Evolutionary conservation across 2,329 filamentous ascomycete genomes (phyloP), one percentile per base, ranked within the genome.

Genomic region (Leptographium wingfieldii): DNA sequence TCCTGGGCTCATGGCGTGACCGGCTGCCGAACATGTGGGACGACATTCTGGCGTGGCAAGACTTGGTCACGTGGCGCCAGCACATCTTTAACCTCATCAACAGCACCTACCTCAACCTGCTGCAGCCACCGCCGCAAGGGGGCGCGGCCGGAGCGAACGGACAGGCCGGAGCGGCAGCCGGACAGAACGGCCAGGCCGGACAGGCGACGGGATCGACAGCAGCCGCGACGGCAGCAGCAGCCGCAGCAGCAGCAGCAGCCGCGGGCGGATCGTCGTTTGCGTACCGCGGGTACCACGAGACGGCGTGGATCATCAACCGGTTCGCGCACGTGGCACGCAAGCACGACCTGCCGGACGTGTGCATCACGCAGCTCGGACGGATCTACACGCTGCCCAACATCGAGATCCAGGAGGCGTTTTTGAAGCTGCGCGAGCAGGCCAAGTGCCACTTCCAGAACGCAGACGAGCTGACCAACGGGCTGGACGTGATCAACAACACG

Each of bases 321-420:
- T 99, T 99, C 69, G 95, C 94, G 1, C 94, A 99, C 70, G 94
- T 99, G 51, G 94, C 94, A 55, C 86, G 94, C 60, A 99, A 99
- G 77, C 94, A 99, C 72, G 92, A 89, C 66, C 84, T 99, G 66
- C 90, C 92, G 0, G 94, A 99, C 64, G 94, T 99, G 35, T 99
- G 95, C 76, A 96, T 99, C 73, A 92, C 84, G 65, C 94, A 99
- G 70, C 82, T 99, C 25, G 95, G 92, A 69, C 88, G 92, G 64
- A 99, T 99, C 70, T 99, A 99, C 72, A 99, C 94, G 0, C 80
- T 99, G 6, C 94, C 94, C 1, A 99, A 99, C 70, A 99, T 99
- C 53, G 94, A 99, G 75, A 99, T 99, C 55, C 95, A 99, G 70
- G 94, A 99, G 72, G 94, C 94, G 0, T 99, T 99, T 79, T 76